A percentile compares a stretch with the other conserved stretches of the same genome.
These are phyloP conservation scores for Penicillium mononematosum DNA, from an alignment of 495 filamentous ascomycete species.

Conservation along the genomic window DNA sequence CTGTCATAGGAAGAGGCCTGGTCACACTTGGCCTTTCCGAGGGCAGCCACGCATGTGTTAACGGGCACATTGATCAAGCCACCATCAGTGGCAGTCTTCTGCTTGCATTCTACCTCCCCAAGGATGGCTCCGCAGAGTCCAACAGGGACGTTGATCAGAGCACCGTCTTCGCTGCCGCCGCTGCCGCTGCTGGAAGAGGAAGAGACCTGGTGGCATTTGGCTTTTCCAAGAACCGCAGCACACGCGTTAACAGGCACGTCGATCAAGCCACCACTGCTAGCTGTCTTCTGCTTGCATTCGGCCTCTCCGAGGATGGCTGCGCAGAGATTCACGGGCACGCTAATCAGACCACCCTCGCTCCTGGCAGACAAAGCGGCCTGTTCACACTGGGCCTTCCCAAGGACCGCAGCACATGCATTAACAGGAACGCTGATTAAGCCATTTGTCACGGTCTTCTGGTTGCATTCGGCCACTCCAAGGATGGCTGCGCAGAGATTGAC, in stretches of 20 bases:
- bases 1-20: conserved; percentile 19
- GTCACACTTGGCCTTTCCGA: conserved; percentile 34
- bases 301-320: conserved; percentile 4
- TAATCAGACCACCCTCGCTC: neutral
- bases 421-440: neutral
- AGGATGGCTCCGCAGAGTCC: conserved; percentile 7
- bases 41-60: conserved; percentile 27
- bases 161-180: neutral
- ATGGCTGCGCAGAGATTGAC: conserved; percentile 9
- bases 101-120: conserved; percentile 12
- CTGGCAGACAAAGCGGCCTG: neutral
- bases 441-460: neutral
- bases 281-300: conserved; percentile 11
- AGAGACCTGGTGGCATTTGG: conserved; percentile 32
- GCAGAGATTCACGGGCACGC: conserved; percentile 5
- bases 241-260: conserved; percentile 30
- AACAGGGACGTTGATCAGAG: neutral
- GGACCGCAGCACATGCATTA: neutral
- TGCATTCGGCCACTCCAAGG: conserved; percentile 12
- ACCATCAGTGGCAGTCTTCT: conserved; percentile 8
- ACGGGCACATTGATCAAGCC: conserved; percentile 34
- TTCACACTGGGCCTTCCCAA: conserved; percentile 24
- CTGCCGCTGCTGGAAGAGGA: neutral
- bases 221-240: conserved; percentile 28
- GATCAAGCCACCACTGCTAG: conserved; percentile 24